Evolutionary conservation across 2,329 filamentous ascomycete genomes (phyloP).

Genomic region (Leptosphaerulina australis): DNA sequence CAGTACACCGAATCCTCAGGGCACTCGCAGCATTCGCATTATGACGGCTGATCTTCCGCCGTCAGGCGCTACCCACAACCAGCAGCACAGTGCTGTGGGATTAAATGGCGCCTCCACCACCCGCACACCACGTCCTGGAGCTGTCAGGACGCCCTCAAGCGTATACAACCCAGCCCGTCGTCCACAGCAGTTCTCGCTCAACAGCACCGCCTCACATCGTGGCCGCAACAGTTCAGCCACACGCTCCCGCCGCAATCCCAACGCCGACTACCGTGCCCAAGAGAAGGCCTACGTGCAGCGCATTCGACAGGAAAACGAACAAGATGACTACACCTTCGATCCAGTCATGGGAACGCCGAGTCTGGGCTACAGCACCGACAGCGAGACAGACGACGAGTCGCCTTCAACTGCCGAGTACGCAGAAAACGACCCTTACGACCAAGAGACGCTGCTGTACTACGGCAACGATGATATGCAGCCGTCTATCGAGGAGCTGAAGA

Average conservation of each 20-base stretch:
- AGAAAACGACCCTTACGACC: conserved; percentile 83
- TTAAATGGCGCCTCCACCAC: conserved; percentile 27
- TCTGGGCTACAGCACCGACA: conserved; percentile 72
- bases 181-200: conserved; percentile 56
- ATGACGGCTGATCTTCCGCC: conserved; percentile 38
- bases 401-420: conserved; percentile 82
- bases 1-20: conserved; percentile 35
- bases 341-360: conserved; percentile 71
- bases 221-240: conserved; percentile 64
- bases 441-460: conserved; percentile 91
- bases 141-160: conserved; percentile 56
- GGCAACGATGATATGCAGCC: conserved; percentile 88
- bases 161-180: conserved; percentile 57
- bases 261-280: conserved; percentile 78
- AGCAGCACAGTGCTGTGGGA: too few species aligned
- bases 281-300: conserved; percentile 95
- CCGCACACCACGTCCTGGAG: conserved; percentile 47
- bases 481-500: conserved; percentile 85
- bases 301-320: conserved; percentile 75
- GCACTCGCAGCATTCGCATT: conserved; percentile 34
- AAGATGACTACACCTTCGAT: conserved; percentile 70
- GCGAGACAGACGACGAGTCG: conserved; percentile 89
- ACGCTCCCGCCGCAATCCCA: conserved; percentile 65
- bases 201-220: conserved; percentile 50
- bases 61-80: conserved; percentile 32